These are phyloP conservation scores for Eimeria brunetti DNA, from an alignment of 169 alveolate genomes.

Conservation along the genomic window DNA sequence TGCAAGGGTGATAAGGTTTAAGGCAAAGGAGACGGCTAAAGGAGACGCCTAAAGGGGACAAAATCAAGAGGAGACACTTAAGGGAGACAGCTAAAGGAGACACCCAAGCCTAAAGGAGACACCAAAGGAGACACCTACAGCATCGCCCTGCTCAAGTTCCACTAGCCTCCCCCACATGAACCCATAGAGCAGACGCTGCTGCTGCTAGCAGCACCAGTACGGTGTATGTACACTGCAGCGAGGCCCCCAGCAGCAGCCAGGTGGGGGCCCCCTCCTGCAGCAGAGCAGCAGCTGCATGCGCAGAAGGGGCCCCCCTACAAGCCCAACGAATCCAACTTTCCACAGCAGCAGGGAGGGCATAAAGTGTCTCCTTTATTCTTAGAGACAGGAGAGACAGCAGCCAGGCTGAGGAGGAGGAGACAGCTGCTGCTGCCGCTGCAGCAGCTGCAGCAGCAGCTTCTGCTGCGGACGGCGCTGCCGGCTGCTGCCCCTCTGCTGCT, in stretches of 20 bases:
- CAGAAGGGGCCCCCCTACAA: neutral
- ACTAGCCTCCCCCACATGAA: neutral
- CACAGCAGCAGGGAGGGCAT: neutral
- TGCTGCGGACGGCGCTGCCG: slow-evolving; percentile 4
- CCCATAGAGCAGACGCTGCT: slow-evolving; percentile 14
- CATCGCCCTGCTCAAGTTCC: neutral
- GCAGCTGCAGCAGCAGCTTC: neutral
- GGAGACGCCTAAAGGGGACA: no score
- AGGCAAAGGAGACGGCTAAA: no score
- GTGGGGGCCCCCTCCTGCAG: slow-evolving; percentile 2
- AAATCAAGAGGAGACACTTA: no score
- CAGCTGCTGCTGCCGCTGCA: neutral
- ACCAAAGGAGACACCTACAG: no score
- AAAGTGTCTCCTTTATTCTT: neutral
- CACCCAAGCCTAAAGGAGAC: no score
- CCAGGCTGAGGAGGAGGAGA: neutral
- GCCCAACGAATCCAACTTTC: neutral
- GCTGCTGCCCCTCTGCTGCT: neutral
- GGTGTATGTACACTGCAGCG: slow-evolving; percentile 5
- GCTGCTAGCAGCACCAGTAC: neutral
- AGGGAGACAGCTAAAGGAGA: no score
- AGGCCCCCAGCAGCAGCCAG: slow-evolving; percentile 28
- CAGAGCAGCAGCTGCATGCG: neutral
- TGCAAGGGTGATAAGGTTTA: no score
- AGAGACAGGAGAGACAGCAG: slow-evolving; percentile 8